Base-by-base conservation (phyloP, 139 green algal species). In the Ettlia oleoabundans region DNA sequence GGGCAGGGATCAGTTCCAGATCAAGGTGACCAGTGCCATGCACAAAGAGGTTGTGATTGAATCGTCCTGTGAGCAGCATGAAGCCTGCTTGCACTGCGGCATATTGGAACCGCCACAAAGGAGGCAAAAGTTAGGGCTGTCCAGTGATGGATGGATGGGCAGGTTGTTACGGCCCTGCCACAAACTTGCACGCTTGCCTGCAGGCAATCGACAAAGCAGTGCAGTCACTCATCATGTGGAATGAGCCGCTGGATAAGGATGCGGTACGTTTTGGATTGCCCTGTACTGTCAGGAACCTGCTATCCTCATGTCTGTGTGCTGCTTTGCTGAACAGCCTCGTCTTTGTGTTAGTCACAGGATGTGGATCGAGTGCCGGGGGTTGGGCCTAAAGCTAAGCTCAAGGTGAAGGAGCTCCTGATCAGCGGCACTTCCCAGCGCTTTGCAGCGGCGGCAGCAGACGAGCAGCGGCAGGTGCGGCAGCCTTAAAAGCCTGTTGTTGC, bases 1-100 rank as follows among this genome's bases (percentile, higher is more conserved):
- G n/a, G 33, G 28, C 33, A 63, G 51, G 33, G 88, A 92, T 76
- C 79, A 93, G 65, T 94, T 92, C 71, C 68, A 76, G 33, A 90
- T 90, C 63, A 91, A 91, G 71, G 89, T 87, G 8, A 9, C 55
- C 18, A 37, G 38, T 38, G 24, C 28, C 13, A 8, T n/a, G n/a
- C n/a, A n/a, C n/a, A n/a, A n/a, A n/a, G n/a, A n/a, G n/a, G n/a
- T n/a, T n/a, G n/a, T n/a, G n/a, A n/a, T n/a, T n/a, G n/a, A n/a
- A n/a, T n/a, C n/a, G n/a, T n/a, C n/a, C n/a, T n/a, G n/a, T n/a
- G n/a, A n/a, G n/a, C n/a, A n/a, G n/a, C n/a, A n/a, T n/a, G n/a
- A n/a, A n/a, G n/a, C n/a, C n/a, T n/a, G n/a, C n/a, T n/a, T n/a
- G n/a, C n/a, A n/a, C n/a, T n/a, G n/a, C n/a, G n/a, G n/a, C n/a